Evolutionary conservation across 2,329 filamentous ascomycete genomes (phyloP), one percentile per base, ranked within the genome.

Genomic region (Colletotrichum camelliae): DNA sequence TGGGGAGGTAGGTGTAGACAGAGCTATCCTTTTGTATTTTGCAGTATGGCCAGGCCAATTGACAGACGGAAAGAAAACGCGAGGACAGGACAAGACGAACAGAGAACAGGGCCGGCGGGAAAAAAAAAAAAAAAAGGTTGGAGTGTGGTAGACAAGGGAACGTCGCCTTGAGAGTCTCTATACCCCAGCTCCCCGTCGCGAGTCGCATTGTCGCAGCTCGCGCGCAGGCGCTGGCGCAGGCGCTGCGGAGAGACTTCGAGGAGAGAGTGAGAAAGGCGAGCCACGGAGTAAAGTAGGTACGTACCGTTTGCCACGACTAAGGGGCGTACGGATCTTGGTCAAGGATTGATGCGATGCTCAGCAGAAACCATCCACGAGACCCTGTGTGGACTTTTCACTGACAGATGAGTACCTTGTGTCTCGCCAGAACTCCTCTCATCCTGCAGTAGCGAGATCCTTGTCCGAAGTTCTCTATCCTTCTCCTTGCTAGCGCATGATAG

Each of bases 91-190:
- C 60, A 39, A 69, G 71, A 52, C 43, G 24, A 76, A 60, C 57
- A 61, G 68, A 75, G 62, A 64, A 68, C 62, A 72, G 76, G 77
- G 72, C 57, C 60, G 74, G 68, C 61, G 57, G 37, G 66, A n/a
- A 66, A 70, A 76, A 67, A 60, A 27, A 27, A 68, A 52, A 68
- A 66, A 70, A 76, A 67, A 60, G 70, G 58, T 65, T 57, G 58
- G 71, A 74, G 60, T 58, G 70, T 21, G 72, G 74, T 61, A 77
- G 74, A 77, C 72, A 77, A 78, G 71, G 77, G 76, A 78, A 80
- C 73, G 75, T 62, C 72, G 72, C 62, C 72, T 62, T 33, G 48
- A 33, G 37, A 67, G 68, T 55, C 68, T 67, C 62, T 31, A 39
- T 43, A 75, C 72, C 72, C 72, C 52, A 70, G 43, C 55, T 39